Conservation (phyloP, 140 eudicot species). For the Bidens hawaiensis region DNA sequence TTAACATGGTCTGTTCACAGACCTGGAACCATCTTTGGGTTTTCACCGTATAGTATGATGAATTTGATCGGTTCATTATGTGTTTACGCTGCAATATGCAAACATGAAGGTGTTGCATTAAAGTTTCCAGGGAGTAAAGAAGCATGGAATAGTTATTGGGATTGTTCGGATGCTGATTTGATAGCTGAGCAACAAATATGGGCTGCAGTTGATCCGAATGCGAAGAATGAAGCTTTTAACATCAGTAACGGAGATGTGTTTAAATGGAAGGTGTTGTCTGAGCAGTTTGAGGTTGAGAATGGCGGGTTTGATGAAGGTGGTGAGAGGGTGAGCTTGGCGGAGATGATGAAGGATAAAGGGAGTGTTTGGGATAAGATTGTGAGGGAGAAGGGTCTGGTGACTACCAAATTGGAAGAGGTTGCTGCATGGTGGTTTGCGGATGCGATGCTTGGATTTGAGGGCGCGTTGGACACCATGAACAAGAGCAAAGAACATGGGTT, state of each 20-base stretch:
- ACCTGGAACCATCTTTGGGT: no score
- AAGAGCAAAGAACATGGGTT: conserved; percentile 98
- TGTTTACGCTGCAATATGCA: no score
- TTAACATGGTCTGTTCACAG: no score
- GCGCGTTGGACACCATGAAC: conserved; percentile 61
- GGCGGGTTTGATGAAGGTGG: conserved; percentile 54
- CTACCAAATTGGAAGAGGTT: conserved; percentile 63
- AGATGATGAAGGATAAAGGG: conserved; percentile 73
- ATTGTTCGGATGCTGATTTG: conserved; percentile 61
- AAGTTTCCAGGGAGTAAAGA: no score
- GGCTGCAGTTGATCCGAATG: conserved; percentile 79
- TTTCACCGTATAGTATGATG: no score
- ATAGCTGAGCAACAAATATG: conserved; percentile 72
- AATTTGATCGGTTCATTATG: no score
- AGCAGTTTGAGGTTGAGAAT: conserved; percentile 65
- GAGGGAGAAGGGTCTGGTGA: conserved; percentile 42
- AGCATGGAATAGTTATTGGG: conserved; percentile 45
- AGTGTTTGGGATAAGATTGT: conserved; percentile 85
- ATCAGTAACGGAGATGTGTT: conserved; percentile 84
- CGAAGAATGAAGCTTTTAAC: conserved; percentile 81
- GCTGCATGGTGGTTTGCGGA: conserved; percentile 85
- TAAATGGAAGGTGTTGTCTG: conserved; percentile 72
- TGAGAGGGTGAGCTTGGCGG: conserved; percentile 41
- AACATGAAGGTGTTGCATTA: no score
- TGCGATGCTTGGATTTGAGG: conserved; percentile 22